These are phyloP conservation scores for Magnusiomyces starmeri DNA, from an alignment of 1,139 yeast species.

Conservation along the genomic window DNA sequence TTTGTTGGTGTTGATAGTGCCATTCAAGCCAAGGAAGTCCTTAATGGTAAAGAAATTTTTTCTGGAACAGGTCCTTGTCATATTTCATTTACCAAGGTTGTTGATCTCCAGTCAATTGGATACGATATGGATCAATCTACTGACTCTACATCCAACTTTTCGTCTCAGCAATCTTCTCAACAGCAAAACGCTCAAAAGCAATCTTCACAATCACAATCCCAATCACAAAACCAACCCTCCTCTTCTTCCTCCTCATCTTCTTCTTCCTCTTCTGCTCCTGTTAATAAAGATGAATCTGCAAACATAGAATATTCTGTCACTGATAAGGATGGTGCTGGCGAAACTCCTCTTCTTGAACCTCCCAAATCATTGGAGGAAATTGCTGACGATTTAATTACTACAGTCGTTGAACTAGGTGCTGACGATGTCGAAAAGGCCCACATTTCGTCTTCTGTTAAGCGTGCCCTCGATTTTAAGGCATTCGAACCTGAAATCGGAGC, in stretches of 20 bases:
- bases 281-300: slow-evolving; percentile 1
- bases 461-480: slow-evolving; percentile 27
- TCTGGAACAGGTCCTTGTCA: slow-evolving; percentile 50
- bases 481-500: slow-evolving; percentile 27
- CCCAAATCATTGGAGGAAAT: slow-evolving; percentile 28
- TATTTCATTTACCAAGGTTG: slow-evolving; percentile 37
- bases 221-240: not conserved
- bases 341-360: slow-evolving; percentile 20
- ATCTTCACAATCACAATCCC: not conserved
- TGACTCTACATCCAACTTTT: not conserved
- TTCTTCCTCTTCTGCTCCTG: not conserved
- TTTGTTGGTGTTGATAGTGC: slow-evolving; percentile 68
- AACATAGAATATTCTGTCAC: slow-evolving; percentile 18
- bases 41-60: slow-evolving; percentile 74
- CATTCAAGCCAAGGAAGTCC: slow-evolving; percentile 63
- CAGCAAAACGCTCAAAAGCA: not conserved
- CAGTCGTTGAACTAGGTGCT: slow-evolving; percentile 33
- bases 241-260: not conserved
- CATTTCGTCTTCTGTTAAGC: slow-evolving; percentile 23
- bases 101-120: slow-evolving; percentile 8
- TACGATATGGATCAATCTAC: slow-evolving; percentile 3
- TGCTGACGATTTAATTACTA: slow-evolving; percentile 24
- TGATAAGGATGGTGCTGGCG: slow-evolving; percentile 15
- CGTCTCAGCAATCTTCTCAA: not conserved
- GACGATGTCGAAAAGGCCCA: slow-evolving; percentile 22